Evolutionary conservation across 202 grass and related monocot species (phyloP), one percentile per base, ranked within the genome.

Genomic region (Carex sylvatica): DNA sequence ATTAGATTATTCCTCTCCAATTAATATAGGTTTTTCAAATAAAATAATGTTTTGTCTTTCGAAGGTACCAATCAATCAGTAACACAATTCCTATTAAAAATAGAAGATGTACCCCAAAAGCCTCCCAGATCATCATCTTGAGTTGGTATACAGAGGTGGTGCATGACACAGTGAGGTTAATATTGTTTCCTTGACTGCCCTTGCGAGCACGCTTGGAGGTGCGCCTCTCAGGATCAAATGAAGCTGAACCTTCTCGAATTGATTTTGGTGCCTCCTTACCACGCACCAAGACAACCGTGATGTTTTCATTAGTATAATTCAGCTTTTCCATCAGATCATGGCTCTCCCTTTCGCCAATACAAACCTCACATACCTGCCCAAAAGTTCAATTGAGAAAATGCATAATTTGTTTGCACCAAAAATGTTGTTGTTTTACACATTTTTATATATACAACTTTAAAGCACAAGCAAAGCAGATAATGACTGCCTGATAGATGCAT

Each of bases 101-200:
- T 69, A 13, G 52, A 81, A 62, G 12, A 79, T 83, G 79, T 96
- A 96, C 96, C 92, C 96, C 96, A 80, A 99, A 91, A 72, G 96
- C 94, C 84, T 99, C 93, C 96, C 96, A 99, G 85, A 99, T 96
- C 96, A 99, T 95, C 86, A 99, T 92, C 87, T 99, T 99, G 78
- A 99, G 91, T 71, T 99, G 93, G 88, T 93, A 93, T 72, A 99
- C 64, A 0, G 91, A 83, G 75, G 96, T 99, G 42, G 96, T 91
- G 77, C 93, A 89, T 81, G 96, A 99, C 44, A 99, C 96, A 74
- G 81, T 96, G 80, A 99, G 90, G 87, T 77, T 91, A 77, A 96
- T 86, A 49, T 87, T 90, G 26, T 88, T 95, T 14, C 95, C 96
- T 72, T 89, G 91, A 30, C 78, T 88, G 69, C 89, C 87, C 87